Evolutionary conservation across 2,329 filamentous ascomycete species (phyloP).

Genomic region (Acarospora socialis): DNA sequence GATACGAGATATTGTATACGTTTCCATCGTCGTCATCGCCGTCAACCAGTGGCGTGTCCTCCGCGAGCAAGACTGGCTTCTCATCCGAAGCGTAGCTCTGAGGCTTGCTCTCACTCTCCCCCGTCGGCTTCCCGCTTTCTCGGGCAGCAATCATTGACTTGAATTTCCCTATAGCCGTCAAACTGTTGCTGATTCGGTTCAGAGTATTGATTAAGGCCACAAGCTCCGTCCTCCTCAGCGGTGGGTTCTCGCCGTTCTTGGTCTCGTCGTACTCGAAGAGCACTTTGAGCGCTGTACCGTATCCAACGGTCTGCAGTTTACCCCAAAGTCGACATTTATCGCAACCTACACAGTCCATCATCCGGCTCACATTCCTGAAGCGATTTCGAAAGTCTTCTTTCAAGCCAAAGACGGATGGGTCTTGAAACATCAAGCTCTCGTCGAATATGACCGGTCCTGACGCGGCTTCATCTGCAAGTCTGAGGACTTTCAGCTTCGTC

Average conservation of each 20-base stretch:
- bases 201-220: constrained; percentile 93
- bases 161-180: constrained; percentile 64
- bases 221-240: constrained; percentile 75
- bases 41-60: constrained; percentile 14
- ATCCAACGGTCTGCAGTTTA: constrained; percentile 88
- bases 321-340: constrained; percentile 98
- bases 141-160: constrained; percentile 36
- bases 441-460: constrained; percentile 69
- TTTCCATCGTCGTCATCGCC: constrained; percentile 26
- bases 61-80: neutral
- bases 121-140: neutral
- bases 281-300: constrained; percentile 87
- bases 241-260: constrained; percentile 48
- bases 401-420: constrained; percentile 48
- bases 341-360: constrained; percentile 98
- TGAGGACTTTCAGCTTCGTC: constrained; percentile 71
- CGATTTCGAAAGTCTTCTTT: constrained; percentile 97
- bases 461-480: constrained; percentile 56
- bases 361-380: constrained; percentile 87
- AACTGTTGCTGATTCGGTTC: constrained; percentile 67
- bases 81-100: neutral
- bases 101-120: neutral
- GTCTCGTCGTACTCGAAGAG: constrained; percentile 80
- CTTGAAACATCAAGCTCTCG: constrained; percentile 86
- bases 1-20: constrained; percentile 8